These are phyloP conservation scores for Entomortierella chlamydospora DNA, from an alignment of 192 early-diverging fungal genomes.

Conservation along the genomic window DNA sequence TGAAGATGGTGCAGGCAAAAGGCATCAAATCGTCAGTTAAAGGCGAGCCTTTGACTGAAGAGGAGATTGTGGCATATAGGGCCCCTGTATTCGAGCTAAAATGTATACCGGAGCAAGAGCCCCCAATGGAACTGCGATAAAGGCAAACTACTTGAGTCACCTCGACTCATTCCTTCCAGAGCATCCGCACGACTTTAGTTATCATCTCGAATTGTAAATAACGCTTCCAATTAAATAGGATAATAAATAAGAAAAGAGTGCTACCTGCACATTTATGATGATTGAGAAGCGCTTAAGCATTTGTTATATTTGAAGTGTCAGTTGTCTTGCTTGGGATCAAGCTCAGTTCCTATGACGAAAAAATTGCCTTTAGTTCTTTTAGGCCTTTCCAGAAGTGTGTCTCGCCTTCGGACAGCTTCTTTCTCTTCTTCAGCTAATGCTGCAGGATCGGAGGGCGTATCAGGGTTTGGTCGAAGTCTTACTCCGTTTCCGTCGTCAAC, in stretches of 20 bases:
- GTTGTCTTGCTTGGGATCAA: conserved; percentile 26
- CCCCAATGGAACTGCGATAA: conserved; percentile 57
- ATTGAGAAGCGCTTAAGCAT: neutral
- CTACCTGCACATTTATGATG: no score
- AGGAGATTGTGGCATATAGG: conserved; percentile 47
- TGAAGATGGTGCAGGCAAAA: conserved; percentile 32
- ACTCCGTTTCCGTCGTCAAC: conserved; percentile 45
- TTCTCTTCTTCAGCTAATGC: neutral
- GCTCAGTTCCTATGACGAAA: conserved; percentile 34
- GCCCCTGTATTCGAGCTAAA: conserved; percentile 50
- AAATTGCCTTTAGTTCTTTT: conserved; percentile 43
- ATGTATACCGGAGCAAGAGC: conserved; percentile 58
- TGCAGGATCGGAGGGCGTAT: neutral
- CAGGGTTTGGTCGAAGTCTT: conserved; percentile 1
- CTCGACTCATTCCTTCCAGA: neutral
- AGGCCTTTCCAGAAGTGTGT: conserved; percentile 17
- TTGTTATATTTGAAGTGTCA: conserved; percentile 1
- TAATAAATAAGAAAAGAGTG: no score
- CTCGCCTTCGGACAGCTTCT: conserved; percentile 12
- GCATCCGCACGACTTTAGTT: neutral
- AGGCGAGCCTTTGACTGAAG: conserved; percentile 30
- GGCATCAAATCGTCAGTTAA: conserved; percentile 19
- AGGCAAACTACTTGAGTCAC: neutral
- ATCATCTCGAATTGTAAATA: conserved; percentile 2
- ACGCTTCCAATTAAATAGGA: no score